Percentiles rank a stretch among this genome's conserved stretches.
Conservation (phyloP, 2,329 filamentous ascomycete species). For the Colletotrichum graminicola region DNA sequence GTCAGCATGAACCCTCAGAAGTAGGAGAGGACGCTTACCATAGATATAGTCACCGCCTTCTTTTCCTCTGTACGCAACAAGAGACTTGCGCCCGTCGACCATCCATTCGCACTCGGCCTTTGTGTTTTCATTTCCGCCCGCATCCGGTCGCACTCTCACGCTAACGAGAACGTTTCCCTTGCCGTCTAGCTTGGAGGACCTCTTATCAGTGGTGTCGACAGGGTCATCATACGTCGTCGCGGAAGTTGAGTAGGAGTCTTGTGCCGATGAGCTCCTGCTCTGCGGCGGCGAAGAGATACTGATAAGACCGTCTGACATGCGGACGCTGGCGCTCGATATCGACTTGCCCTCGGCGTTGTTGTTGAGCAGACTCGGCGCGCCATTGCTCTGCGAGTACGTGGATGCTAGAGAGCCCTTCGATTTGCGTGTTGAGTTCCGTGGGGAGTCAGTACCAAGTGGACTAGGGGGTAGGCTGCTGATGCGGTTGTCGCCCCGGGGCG, state of each 20-base stretch:
- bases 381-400: constrained; percentile 57
- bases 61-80: constrained; percentile 86
- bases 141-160: constrained; percentile 90
- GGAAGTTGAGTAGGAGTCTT: constrained; percentile 92
- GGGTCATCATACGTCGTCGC: constrained; percentile 89
- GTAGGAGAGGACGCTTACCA: constrained; percentile 64
- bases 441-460: constrained; percentile 67
- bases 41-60: constrained; percentile 95
- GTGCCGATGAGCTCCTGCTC: constrained; percentile 90
- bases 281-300: constrained; percentile 86
- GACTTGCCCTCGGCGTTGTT: constrained; percentile 83
- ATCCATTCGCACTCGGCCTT: constrained; percentile 87
- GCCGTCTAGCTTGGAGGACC: constrained; percentile 70
- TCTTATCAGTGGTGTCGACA: constrained; percentile 67
- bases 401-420: constrained; percentile 68
- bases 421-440: constrained; percentile 60
- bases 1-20: constrained; percentile 42
- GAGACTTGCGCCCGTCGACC: constrained; percentile 84
- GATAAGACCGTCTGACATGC: constrained; percentile 80
- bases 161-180: constrained; percentile 98
- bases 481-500: constrained; percentile 76
- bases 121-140: constrained; percentile 68
- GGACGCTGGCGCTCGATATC: constrained; percentile 70
- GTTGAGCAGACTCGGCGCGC: constrained; percentile 81
- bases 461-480: constrained; percentile 72